Evolutionary conservation across 2,329 filamentous ascomycete species (phyloP).

Genomic region (Colletotrichum sansevieriae): DNA sequence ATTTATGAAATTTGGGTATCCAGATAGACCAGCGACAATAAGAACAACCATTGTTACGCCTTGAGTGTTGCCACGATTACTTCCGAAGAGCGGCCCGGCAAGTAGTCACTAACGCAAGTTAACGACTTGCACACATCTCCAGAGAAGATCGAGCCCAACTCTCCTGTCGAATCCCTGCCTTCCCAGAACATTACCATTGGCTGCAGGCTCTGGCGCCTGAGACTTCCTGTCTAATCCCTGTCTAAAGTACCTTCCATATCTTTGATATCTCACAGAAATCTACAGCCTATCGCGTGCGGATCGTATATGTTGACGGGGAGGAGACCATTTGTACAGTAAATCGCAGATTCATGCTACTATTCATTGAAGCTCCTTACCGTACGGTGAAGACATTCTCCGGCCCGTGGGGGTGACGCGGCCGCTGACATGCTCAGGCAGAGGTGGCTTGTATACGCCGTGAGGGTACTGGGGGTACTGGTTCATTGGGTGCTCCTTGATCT

Average conservation of each 20-base stretch:
- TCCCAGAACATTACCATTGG: conserved; percentile 36
- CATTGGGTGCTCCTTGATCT: conserved; percentile 55
- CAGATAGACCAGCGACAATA: conserved; percentile 3
- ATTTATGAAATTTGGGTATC: conserved; percentile 36
- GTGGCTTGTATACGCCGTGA: conserved; percentile 49
- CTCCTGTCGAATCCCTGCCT: conserved; percentile 40
- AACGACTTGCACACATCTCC: conserved; percentile 42
- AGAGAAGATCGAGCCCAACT: conserved; percentile 37
- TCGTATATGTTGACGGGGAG: conserved; percentile 22
- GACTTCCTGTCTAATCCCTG: conserved; percentile 39
- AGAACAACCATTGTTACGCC: conserved; percentile 22
- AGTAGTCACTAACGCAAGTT: conserved; percentile 46
- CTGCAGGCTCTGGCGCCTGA: conserved; percentile 29
- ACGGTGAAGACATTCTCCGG: conserved; percentile 50
- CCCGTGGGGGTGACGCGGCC: conserved; percentile 55
- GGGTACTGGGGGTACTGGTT: conserved; percentile 46
- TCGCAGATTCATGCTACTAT: background rate
- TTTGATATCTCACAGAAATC: conserved; percentile 16
- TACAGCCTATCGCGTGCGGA: conserved; percentile 20
- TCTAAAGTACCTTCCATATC: conserved; percentile 35
- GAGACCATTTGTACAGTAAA: conserved; percentile 9
- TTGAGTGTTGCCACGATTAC: background rate
- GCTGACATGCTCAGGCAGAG: conserved; percentile 49
- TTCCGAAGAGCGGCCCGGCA: conserved; percentile 1
- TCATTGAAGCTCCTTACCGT: conserved; percentile 45